Percentiles rank a stretch among this genome's conserved stretches.
Conservation (phyloP, 2,329 filamentous ascomycete genomes). For the Pseudogymnoascus sp. region DNA sequence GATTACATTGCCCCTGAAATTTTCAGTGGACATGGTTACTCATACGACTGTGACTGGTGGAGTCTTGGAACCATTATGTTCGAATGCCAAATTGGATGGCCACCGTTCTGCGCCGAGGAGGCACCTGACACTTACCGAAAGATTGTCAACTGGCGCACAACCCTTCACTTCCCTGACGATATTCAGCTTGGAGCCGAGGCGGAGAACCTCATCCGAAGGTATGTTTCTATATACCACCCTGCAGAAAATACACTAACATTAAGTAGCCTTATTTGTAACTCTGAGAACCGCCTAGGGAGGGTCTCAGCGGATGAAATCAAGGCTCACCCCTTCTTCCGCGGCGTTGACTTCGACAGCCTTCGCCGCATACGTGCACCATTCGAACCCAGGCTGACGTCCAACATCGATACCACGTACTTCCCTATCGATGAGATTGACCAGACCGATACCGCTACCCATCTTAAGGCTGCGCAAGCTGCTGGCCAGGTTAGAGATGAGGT, state of each 20-base stretch:
- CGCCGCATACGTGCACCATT: slow-evolving; percentile 92
- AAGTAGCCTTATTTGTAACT: slow-evolving; percentile 79
- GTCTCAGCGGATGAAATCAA: slow-evolving; percentile 88
- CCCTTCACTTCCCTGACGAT: slow-evolving; percentile 93
- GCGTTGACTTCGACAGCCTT: slow-evolving; percentile 88
- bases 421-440: slow-evolving; percentile 97
- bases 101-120: slow-evolving; percentile 96
- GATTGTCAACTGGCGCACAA: slow-evolving; percentile 96
- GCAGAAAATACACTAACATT: not conserved
- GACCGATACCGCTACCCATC: slow-evolving; percentile 80
- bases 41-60: slow-evolving; percentile 98
- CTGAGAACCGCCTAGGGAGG: slow-evolving; percentile 81
- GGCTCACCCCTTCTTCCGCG: slow-evolving; percentile 88
- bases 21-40: slow-evolving; percentile 92
- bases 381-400: slow-evolving; percentile 84
- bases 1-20: slow-evolving; percentile 99
- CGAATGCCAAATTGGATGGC: slow-evolving; percentile 96
- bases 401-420: slow-evolving; percentile 97
- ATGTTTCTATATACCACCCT: slow-evolving; percentile 29
- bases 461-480: slow-evolving; percentile 68
- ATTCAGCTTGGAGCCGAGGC: slow-evolving; percentile 81
- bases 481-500: slow-evolving; percentile 57
- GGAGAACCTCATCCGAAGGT: slow-evolving; percentile 88
- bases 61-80: slow-evolving; percentile 99
- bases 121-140: slow-evolving; percentile 97